Conservation (phyloP, 2,329 filamentous ascomycete species). For the Periconia sp. region DNA sequence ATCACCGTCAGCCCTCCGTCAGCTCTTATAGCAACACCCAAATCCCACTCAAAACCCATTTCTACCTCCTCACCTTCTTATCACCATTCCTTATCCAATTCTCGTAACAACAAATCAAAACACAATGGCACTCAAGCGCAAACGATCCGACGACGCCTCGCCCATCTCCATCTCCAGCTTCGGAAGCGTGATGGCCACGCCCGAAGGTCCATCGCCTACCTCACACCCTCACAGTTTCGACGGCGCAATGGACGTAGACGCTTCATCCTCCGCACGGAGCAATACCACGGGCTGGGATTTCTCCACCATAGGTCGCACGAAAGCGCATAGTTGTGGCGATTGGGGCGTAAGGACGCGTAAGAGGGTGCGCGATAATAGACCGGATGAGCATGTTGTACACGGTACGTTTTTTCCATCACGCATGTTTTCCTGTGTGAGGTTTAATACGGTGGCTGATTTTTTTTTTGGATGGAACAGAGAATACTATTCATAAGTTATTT, state of each 20-base stretch:
- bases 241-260: conserved; percentile 30
- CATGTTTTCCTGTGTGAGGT: no score
- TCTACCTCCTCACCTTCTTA: not conserved
- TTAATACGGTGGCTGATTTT: not conserved
- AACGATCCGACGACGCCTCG: conserved; percentile 54
- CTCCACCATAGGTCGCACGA: conserved; percentile 24
- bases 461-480: conserved; percentile 43
- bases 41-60: not conserved
- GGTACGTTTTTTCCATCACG: conserved; percentile 44
- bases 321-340: conserved; percentile 31
- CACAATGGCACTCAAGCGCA: conserved; percentile 60
- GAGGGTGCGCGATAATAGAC: conserved; percentile 59
- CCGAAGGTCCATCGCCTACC: conserved; percentile 31
- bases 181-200: conserved; percentile 30
- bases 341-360: conserved; percentile 62
- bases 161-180: conserved; percentile 47
- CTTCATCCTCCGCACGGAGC: not conserved
- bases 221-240: conserved; percentile 20
- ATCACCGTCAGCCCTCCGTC: not conserved
- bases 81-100: not conserved
- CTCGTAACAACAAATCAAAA: not conserved
- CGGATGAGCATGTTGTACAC: conserved; percentile 58
- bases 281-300: conserved; percentile 27
- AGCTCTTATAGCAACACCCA: not conserved
- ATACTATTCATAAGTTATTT: conserved; percentile 49